Base-by-base conservation (phyloP, 1,284 basidiomycete genomes). In the Amylostereum areolatum region DNA sequence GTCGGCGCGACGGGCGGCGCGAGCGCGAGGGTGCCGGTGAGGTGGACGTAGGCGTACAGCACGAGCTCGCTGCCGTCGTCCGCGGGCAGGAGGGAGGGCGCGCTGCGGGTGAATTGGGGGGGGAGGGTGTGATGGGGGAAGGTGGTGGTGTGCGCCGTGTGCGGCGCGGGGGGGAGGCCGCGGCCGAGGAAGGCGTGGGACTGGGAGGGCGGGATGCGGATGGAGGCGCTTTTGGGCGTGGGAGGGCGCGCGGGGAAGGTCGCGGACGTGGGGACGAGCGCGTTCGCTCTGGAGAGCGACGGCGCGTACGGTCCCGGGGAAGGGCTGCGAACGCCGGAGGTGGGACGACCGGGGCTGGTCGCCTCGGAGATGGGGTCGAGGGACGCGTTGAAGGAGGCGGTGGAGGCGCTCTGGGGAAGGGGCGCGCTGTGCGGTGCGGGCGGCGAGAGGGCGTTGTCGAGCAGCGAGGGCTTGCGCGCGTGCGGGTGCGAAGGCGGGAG, bases 1-100 rank as follows among this genome's bases (percentile, higher is more conserved):
- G 51, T 34, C 56, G 52, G 27, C 45, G 52, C 55, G n/a, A 59
- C 54, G 3, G 62, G 53, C 2, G 70, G 65, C 3, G 61, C 57
- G 36, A 84, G 62, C 30, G 77, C 72, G 46, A 85, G 70, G 0
- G 72, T 78, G 2, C 91, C 92, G n/a, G 80, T 70, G 28, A 94
- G 73, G 57, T 93, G 91, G 0, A 85, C 89, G 61, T 93, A 94
- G 0, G 91, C 83, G 66, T 93, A 95, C 1, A 94, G 73, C n/a
- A 94, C 77, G 9, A 88, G 69, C 56, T 92, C 86, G 6, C 76
- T 75, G 49, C 41, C 41, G 28, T 77, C 77, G 2, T 72, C 58
- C 41, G 68, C 63, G 40, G 68, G 61, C 2, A 72, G 58, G 4
- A 72, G 63, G 25, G 73, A 67, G 53, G 66, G 66, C 3, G 72